Conservation (phyloP, 2,329 filamentous ascomycete genomes). For the Davidsoniella virescens region DNA sequence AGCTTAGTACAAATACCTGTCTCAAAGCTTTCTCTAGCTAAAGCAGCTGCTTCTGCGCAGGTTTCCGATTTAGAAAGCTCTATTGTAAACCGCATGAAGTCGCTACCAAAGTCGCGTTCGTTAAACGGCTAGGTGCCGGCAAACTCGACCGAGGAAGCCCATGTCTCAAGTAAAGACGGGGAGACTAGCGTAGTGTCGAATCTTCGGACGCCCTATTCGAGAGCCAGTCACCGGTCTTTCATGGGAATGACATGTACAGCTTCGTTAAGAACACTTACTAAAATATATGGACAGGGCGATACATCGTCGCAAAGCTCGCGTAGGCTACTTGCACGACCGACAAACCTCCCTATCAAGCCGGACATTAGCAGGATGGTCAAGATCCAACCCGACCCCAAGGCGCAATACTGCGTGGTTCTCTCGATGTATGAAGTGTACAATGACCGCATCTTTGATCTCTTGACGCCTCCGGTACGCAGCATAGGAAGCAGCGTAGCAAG, state of each 20-base stretch:
- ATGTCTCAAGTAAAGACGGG: too few species aligned
- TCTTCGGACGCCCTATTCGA: too few species aligned
- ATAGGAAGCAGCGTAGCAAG: slow-evolving; percentile 19
- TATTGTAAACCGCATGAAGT: too few species aligned
- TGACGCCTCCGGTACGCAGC: slow-evolving; percentile 35
- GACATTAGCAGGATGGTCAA: slow-evolving; percentile 58
- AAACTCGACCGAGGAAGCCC: too few species aligned
- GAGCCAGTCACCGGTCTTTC: neutral
- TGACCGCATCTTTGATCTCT: slow-evolving; percentile 87
- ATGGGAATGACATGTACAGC: slow-evolving; percentile 29
- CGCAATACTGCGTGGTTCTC: slow-evolving; percentile 75
- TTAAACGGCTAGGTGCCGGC: too few species aligned
- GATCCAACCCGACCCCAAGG: slow-evolving; percentile 41
- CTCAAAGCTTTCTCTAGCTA: too few species aligned
- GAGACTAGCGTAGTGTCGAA: too few species aligned
- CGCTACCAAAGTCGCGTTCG: too few species aligned
- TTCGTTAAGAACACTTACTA: slow-evolving; percentile 31
- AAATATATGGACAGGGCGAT: slow-evolving; percentile 33
- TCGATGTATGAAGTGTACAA: slow-evolving; percentile 99
- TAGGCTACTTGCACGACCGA: slow-evolving; percentile 50
- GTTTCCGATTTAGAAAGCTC: too few species aligned
- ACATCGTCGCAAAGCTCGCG: slow-evolving; percentile 28
- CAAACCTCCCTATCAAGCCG: slow-evolving; percentile 55
- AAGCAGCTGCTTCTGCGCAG: too few species aligned
- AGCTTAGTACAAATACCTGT: too few species aligned